These are phyloP conservation scores for Wolfiporia cocos DNA, from an alignment of 1,284 basidiomycete species.

Conservation along the genomic window DNA sequence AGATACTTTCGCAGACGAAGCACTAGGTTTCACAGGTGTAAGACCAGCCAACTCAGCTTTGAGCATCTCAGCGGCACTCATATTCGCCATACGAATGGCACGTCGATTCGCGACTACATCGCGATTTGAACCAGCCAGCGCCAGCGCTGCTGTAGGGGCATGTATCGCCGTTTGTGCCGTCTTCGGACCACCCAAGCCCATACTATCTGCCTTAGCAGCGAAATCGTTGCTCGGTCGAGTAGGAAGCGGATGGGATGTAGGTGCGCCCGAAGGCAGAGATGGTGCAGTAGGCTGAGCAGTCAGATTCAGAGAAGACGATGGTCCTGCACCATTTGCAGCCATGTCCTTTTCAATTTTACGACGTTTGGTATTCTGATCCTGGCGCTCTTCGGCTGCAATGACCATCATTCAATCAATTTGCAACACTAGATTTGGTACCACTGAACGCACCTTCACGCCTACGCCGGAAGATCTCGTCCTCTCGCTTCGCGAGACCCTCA, in stretches of 20 bases:
- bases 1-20: constrained; percentile 21
- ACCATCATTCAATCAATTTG: not conserved
- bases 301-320: constrained; percentile 49
- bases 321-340: constrained; percentile 42
- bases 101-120: constrained; percentile 85
- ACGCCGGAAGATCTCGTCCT: constrained; percentile 94
- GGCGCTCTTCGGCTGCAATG: constrained; percentile 81
- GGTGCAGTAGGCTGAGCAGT: constrained; percentile 38
- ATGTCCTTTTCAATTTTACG: constrained; percentile 74
- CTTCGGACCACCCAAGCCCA: constrained; percentile 60
- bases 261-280: constrained; percentile 27
- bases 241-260: constrained; percentile 45
- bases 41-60: constrained; percentile 84
- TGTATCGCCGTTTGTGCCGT: constrained; percentile 50
- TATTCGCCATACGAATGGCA: constrained; percentile 91
- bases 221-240: constrained; percentile 59
- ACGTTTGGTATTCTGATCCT: constrained; percentile 85
- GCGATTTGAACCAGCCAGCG: constrained; percentile 73
- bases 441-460: constrained; percentile 79
- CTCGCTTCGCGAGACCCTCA: constrained; percentile 86
- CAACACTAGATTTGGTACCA: not conserved
- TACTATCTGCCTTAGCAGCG: constrained; percentile 67
- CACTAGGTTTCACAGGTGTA: constrained; percentile 49
- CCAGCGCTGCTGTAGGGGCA: constrained; percentile 53
- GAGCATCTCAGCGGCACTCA: constrained; percentile 91